Percentiles rank a stretch among this genome's conserved stretches.
phyloP scores from a whole-genome alignment of 208 protist genomes.

The Phytomonas francai region DNA sequence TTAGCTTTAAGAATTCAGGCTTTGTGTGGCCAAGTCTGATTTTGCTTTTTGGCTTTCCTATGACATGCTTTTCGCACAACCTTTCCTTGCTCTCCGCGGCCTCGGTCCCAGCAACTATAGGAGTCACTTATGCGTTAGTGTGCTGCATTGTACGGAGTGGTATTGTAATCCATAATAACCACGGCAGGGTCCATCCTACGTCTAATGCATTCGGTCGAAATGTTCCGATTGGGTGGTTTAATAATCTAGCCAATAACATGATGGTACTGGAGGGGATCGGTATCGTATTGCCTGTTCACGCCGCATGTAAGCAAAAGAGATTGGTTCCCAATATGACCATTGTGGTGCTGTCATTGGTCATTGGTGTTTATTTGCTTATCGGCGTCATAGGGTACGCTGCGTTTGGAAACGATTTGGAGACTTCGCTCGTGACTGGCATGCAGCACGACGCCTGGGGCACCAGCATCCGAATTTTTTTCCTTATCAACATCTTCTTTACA shows the following conservation, averaged over 20 bases:
- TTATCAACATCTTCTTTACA: slow-evolving; percentile 55
- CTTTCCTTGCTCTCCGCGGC: slow-evolving; percentile 46
- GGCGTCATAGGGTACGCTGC: slow-evolving; percentile 65
- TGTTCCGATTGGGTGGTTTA: slow-evolving; percentile 43
- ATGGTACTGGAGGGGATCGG: slow-evolving; percentile 74
- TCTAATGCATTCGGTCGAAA: slow-evolving; percentile 22
- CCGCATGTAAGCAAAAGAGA: slow-evolving; percentile 52
- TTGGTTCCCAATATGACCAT: slow-evolving; percentile 39
- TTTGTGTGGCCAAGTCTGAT: slow-evolving; percentile 48
- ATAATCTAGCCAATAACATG: slow-evolving; percentile 72
- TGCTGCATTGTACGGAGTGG: slow-evolving; percentile 27
- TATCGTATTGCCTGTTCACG: slow-evolving; percentile 61
- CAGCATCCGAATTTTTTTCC: slow-evolving; percentile 31
- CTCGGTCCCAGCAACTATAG: slow-evolving; percentile 51
- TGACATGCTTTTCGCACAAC: slow-evolving; percentile 53
- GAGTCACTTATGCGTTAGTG: slow-evolving; percentile 51
- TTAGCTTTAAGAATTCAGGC: slow-evolving; percentile 23
- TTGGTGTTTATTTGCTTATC: slow-evolving; percentile 52
- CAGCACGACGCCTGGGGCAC: slow-evolving; percentile 37
- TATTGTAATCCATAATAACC: slow-evolving; percentile 14
- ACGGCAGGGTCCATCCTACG: slow-evolving; percentile 12
- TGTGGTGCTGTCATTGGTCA: slow-evolving; percentile 33
- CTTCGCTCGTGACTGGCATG: slow-evolving; percentile 33
- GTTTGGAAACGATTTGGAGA: slow-evolving; percentile 31
- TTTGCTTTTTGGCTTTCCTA: slow-evolving; percentile 43